Evolutionary conservation across 352 stramenopile species (phyloP), one percentile per base, ranked within the genome.

Genomic region (Phytophthora macrochlamydospora): DNA sequence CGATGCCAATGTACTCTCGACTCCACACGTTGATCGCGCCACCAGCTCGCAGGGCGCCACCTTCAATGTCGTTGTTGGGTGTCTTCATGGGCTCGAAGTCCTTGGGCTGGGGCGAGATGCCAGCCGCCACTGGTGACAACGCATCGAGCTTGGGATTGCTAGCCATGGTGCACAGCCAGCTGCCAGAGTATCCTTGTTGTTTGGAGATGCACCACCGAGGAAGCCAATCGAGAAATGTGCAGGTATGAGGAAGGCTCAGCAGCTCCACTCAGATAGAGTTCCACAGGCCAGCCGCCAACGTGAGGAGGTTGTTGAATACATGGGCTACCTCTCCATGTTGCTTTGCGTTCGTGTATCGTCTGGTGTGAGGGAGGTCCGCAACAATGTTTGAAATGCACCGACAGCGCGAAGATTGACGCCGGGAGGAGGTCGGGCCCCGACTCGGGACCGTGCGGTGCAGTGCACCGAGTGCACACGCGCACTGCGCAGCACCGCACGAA

Each of bases 21-120:
- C 67, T 73, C 50, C 65, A 67, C 43, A 83, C 59, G 29, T 72
- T 67, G 28, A 75, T 67, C 29, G 63, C 62, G 32, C 69, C 75
- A 2, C 77, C 77, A 14, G 60, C 69, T 29, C 78, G 78, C 42
- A 87, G 62, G 13, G 78, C 75, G 8, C 75, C 78, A n/a, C 56
- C 54, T 56, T 84, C 69, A 28, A 75, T 52, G 57, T 79, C 66
- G 28, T 51, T 40, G n/a, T 45, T 37, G 31, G 72, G 72, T 4
- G 68, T 77, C 54, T 79, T 79, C 59, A 71, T 69, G 42, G 67
- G 37, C 44, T 69, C 54, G 42, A 65, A 68, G n/a, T 54, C 56
- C 44, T 69, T 77, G 31, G 56, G 59, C 2, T 57, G 60, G 6
- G 66, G 66, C 18, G 66, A 70, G 11, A 67, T 11, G 2, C 61